Conservation (phyloP, 805 yeast species). For the Saturnispora gosingensis region DNA sequence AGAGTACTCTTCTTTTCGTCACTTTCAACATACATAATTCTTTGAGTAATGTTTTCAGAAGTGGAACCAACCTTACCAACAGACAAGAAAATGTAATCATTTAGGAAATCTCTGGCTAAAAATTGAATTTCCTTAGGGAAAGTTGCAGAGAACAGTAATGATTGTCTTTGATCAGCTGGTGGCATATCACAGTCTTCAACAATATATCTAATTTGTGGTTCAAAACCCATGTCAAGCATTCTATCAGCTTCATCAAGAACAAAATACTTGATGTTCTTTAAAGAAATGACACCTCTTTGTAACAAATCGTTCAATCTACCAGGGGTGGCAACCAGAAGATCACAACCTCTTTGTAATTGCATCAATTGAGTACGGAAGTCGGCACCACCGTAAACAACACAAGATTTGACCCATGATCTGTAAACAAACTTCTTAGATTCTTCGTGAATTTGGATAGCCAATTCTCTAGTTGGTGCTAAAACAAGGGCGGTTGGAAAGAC, state of each 20-base stretch:
- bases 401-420: conserved; percentile 96
- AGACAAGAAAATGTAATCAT: conserved; percentile 89
- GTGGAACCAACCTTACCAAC: conserved; percentile 99
- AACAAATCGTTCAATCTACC: conserved; percentile 96
- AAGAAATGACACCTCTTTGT: conserved; percentile 89
- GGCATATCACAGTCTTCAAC: conserved; percentile 99
- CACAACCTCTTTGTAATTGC: conserved; percentile 89
- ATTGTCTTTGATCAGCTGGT: conserved; percentile 80
- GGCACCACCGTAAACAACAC: conserved; percentile 98
- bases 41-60: conserved; percentile 96
- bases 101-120: conserved; percentile 94
- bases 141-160: conserved; percentile 97
- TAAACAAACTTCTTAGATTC: conserved; percentile 93
- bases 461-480: conserved; percentile 98
- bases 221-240: conserved; percentile 99
- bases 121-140: conserved; percentile 97
- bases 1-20: conserved; percentile 86
- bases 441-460: conserved; percentile 92
- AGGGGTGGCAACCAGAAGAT: conserved; percentile 94
- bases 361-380: conserved; percentile 82
- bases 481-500: conserved; percentile 92
- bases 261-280: conserved; percentile 82
- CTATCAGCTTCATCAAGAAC: conserved; percentile 99
- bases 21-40: conserved; percentile 83
- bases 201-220: conserved; percentile 97